Conservation (phyloP, 2,329 filamentous ascomycete species). For the Penicillium sp. region DNA sequence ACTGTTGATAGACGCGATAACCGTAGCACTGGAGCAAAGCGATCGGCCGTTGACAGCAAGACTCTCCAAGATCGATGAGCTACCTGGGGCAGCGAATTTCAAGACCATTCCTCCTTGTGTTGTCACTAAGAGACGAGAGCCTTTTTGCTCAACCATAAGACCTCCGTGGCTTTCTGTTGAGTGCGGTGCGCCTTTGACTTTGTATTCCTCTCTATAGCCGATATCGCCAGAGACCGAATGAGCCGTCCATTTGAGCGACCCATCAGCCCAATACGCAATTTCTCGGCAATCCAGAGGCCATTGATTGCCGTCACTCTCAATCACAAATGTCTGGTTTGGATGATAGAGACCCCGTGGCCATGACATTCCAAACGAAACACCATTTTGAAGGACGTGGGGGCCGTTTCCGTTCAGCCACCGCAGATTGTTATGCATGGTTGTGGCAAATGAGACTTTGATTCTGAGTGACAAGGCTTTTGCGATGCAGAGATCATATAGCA, state of each 20-base stretch:
- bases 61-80: conserved; percentile 6
- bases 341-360: conserved; percentile 10
- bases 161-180: neutral
- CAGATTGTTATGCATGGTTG: conserved; percentile 8
- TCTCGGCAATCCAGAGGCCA: conserved; percentile 15
- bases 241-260: conserved; percentile 16
- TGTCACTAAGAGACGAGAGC: neutral
- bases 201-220: conserved; percentile 4
- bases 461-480: neutral
- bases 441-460: neutral
- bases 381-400: conserved; percentile 2
- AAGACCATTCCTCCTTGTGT: conserved; percentile 1
- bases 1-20: conserved; percentile 12
- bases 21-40: conserved; percentile 10
- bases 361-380: conserved; percentile 17
- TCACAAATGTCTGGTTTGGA: conserved; percentile 11
- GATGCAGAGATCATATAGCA: neutral
- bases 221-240: conserved; percentile 14
- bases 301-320: conserved; percentile 1
- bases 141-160: neutral
- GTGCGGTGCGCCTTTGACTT: neutral
- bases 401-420: conserved; percentile 12
- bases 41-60: conserved; percentile 3
- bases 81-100: conserved; percentile 2
- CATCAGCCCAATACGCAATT: conserved; percentile 17